Percentiles rank a stretch among this genome's conserved stretches.
Conservation (phyloP, 495 filamentous ascomycete species). For the Penicillium arizonense region DNA sequence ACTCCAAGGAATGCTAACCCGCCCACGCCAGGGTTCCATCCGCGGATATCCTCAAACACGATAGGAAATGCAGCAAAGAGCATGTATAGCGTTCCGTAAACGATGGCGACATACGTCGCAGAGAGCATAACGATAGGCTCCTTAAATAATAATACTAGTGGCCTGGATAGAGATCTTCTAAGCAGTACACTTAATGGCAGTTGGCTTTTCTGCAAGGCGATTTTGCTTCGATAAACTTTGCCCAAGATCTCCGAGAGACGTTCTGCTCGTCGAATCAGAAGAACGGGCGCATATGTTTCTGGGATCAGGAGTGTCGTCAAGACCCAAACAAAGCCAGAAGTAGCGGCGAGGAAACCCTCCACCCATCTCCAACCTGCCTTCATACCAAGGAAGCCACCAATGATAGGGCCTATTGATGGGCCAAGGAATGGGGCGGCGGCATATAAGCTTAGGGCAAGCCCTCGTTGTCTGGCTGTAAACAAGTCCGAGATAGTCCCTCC, state of each 20-base stretch:
- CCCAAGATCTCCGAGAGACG: constrained; percentile 52
- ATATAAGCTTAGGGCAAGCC: constrained; percentile 63
- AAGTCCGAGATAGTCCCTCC: constrained; percentile 76
- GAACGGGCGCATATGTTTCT: constrained; percentile 61
- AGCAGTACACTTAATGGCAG: constrained; percentile 29
- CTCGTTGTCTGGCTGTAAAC: constrained; percentile 62
- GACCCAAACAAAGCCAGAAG: constrained; percentile 57
- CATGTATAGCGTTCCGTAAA: constrained; percentile 78
- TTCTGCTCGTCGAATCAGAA: constrained; percentile 53
- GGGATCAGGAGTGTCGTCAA: constrained; percentile 50
- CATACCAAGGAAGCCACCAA: constrained; percentile 61
- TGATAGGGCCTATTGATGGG: constrained; percentile 59
- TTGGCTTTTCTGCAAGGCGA: constrained; percentile 45
- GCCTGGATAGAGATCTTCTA: constrained; percentile 47
- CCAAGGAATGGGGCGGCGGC: constrained; percentile 68
- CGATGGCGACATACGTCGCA: constrained; percentile 69
- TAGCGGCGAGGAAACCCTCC: constrained; percentile 54
- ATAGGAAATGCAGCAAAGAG: constrained; percentile 82
- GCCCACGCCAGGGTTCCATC: constrained; percentile 69
- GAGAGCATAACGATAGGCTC: constrained; percentile 64
- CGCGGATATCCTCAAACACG: constrained; percentile 68
- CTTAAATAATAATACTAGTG: constrained; percentile 47
- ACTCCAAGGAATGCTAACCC: constrained; percentile 81
- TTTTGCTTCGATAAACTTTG: constrained; percentile 52
- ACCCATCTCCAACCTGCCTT: constrained; percentile 66